A percentile compares a stretch with the other conserved stretches of the same genome.
phyloP scores from a whole-genome alignment of 129 eudicot genomes.

The Pulicaria dysenterica region DNA sequence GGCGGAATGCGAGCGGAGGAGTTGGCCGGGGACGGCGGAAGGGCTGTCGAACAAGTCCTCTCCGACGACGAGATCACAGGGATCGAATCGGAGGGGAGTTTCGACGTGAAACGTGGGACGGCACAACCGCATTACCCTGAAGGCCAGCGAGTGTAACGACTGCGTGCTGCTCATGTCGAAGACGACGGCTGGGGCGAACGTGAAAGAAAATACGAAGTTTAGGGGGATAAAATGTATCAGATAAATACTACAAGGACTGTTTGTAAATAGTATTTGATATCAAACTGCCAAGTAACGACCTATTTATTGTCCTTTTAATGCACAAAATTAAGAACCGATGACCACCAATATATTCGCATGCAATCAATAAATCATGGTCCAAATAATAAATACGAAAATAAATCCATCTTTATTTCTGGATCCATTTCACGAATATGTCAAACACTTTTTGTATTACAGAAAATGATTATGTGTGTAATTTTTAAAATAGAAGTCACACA shows the following conservation, averaged over 20 bases:
- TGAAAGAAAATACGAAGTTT: neutral
- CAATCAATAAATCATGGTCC: too few relatives aligned
- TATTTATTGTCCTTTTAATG: neutral
- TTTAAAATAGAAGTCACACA: too few relatives aligned
- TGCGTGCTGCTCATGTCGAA: constrained; percentile 47
- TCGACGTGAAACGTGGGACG: constrained; percentile 88
- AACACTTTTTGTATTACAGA: neutral
- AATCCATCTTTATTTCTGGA: constrained; percentile 7
- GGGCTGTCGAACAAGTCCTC: constrained; percentile 81
- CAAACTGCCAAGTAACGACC: constrained; percentile 11
- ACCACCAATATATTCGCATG: too few relatives aligned
- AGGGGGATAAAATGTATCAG: constrained; percentile 21
- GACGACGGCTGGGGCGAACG: constrained; percentile 15
- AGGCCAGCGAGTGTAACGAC: constrained; percentile 79
- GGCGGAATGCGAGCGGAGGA: constrained; percentile 40
- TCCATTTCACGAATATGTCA: constrained; percentile 18
- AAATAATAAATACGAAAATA: neutral
- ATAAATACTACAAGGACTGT: constrained; percentile 11
- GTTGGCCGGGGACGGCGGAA: constrained; percentile 51
- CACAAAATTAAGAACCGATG: too few relatives aligned
- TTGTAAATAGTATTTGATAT: constrained; percentile 6
- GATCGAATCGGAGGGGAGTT: constrained; percentile 82
- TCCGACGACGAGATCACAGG: constrained; percentile 74
- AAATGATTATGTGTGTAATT: too few relatives aligned
- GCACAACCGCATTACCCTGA: constrained; percentile 93